These are phyloP conservation scores for Stenocarpella maydis DNA, from an alignment of 2,329 filamentous ascomycete species.

Conservation along the genomic window DNA sequence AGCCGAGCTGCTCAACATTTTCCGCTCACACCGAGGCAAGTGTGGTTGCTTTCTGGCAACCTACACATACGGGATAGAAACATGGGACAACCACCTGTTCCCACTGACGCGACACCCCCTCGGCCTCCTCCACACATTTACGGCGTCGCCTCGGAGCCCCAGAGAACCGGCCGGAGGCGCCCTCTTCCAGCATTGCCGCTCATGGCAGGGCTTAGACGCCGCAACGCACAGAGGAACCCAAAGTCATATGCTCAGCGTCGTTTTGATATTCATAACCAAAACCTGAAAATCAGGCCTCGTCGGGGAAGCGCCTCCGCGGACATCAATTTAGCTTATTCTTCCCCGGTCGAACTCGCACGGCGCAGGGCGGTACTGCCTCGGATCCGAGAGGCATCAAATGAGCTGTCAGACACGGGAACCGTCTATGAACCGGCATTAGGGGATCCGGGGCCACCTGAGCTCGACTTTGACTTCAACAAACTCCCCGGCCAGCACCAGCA, in stretches of 20 bases:
- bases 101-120: not conserved
- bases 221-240: not conserved
- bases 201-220: not conserved
- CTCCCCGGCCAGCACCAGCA: not conserved
- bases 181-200: not conserved
- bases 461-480: not conserved
- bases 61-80: not conserved
- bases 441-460: no score
- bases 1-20: not conserved
- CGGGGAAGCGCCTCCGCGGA: not conserved
- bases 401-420: not conserved
- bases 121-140: not conserved
- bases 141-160: not conserved
- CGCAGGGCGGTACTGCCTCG: not conserved
- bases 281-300: not conserved
- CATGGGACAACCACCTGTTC: no score
- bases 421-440: not conserved
- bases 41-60: not conserved
- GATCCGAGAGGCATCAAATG: not conserved
- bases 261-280: not conserved
- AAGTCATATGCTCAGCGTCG: no score
- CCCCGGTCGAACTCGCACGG: not conserved
- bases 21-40: not conserved
- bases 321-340: not conserved
- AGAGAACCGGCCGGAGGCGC: not conserved